Evolutionary conservation across 768 basidiomycete genomes (phyloP), one percentile per base, ranked within the genome.

Genomic region (Leccinum broughii): DNA sequence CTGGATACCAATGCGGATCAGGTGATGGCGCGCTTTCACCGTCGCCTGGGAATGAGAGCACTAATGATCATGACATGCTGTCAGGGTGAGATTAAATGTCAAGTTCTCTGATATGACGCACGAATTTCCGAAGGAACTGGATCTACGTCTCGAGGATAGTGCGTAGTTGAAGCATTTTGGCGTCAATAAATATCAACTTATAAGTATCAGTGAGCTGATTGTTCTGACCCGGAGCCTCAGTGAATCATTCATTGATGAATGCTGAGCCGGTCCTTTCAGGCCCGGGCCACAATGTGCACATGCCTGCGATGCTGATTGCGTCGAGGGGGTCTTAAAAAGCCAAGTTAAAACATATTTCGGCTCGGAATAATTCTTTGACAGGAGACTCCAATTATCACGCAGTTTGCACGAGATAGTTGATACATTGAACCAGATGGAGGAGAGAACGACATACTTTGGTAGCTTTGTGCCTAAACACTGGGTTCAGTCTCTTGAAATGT

Each of bases 291-390:
- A 39, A 20, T 35, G 57, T 24, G 11, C 44, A 60, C 70, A 48
- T 64, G 79, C 86, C 86, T 6, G 90, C 87, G 39, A 88, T 76
- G 9, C 90, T 90, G 54, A 94, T 92, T 57, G 90, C 83, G 62
- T 93, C 92, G 9, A 93, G 77, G 4, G 90, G 53, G 83, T 82
- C 57, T 83, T 83, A 46, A 83, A 85, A 3, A 92, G 75, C 83
- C 86, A 90, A 4, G 78, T 75, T 39, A 88, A 75, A 2, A 86
- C 82, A 37, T 94, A 86, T 34, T 91, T 76, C 7, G 72, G 55
- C 51, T 55, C 57, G 57, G 55, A 69, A 67, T 58, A 70, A 11
- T 63, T 61, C 37, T 57, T 32, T 26, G 66, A 59, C 37, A 66
- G 68, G 57, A 62, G 64, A 7, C 66, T 63, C 76, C 74, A 83